Evolutionary conservation across 2,329 filamentous ascomycete species (phyloP).

Genomic region (Pyrenophora seminiperda): DNA sequence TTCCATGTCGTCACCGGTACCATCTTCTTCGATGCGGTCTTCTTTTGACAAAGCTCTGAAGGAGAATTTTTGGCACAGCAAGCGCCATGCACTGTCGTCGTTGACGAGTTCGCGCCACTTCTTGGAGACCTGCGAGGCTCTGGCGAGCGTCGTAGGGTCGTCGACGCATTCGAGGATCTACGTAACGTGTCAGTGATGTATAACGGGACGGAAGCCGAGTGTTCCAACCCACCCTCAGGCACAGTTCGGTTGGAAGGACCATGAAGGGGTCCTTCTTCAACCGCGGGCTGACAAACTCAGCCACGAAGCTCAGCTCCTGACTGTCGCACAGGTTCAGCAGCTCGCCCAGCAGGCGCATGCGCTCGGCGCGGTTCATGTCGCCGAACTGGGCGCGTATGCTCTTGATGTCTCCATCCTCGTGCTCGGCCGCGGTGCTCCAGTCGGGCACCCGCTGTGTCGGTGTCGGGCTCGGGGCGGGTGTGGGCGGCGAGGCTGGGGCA

Average conservation of each 20-base stretch:
- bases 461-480: conserved; percentile 69
- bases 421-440: conserved; percentile 77
- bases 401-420: conserved; percentile 81
- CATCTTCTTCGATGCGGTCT: conserved; percentile 36
- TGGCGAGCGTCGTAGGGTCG: conserved; percentile 89
- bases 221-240: conserved; percentile 72
- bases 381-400: conserved; percentile 81
- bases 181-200: conserved; percentile 21
- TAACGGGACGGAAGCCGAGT: neutral
- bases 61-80: conserved; percentile 92
- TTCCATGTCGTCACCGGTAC: conserved; percentile 36
- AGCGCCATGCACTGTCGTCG: conserved; percentile 98
- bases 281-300: conserved; percentile 91
- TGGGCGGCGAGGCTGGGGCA: conserved; percentile 68
- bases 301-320: conserved; percentile 92
- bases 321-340: conserved; percentile 93
- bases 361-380: conserved; percentile 74
- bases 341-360: conserved; percentile 82
- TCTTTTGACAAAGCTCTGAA: conserved; percentile 67
- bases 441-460: conserved; percentile 68
- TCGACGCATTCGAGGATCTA: conserved; percentile 96
- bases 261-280: conserved; percentile 97
- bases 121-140: conserved; percentile 93
- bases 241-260: conserved; percentile 88
- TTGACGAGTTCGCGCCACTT: conserved; percentile 92